Base-by-base conservation (phyloP, 2,329 filamentous ascomycete species). In the Sphaerulina vaccinii region DNA sequence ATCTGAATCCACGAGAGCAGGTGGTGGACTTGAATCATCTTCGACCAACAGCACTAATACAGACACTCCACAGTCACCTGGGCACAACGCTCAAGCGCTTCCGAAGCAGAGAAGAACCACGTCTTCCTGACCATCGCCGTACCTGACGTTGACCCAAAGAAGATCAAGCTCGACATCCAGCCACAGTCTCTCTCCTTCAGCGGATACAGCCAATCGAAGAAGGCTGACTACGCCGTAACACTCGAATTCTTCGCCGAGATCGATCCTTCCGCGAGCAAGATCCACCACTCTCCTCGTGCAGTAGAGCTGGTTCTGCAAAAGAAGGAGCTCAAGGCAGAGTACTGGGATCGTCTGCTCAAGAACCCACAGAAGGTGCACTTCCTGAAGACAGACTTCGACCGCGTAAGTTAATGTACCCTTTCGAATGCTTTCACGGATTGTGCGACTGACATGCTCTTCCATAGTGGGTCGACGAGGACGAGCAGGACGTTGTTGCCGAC, bases 331-430 rank as follows among this genome's bases (percentile, higher is more conserved):
- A 88, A 90, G 75, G 84, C 90, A 68, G 90, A 93, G 75, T 97
- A 86, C 83, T 99, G 93, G 93, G 91, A 91, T 58, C 85, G 93
- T 60, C 81, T 99, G 67, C 81, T 96, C 71, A 96, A 96, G 85
- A 88, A 92, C 55, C 73, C 78, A 62, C 86, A 89, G 81, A 96
- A 90, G 79, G 77, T 88, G 49, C 93, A 97, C 77, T 99, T 90
- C 83, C 76, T 99, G 68, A 96, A 96, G 86, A 97, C 93, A 60
- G 87, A 99, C 77, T 99, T 99, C 66, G 91, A 96, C 79, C 96
- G 96, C 87, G 84, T 86, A 71, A 55, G 79, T 64, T n/a, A n/a
- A n/a, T n/a, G n/a, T n/a, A n/a, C n/a, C n/a, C n/a, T n/a, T n/a
- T n/a, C n/a, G n/a, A n/a, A n/a, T n/a, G n/a, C n/a, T n/a, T n/a